Conservation (phyloP, 2,329 filamentous ascomycete genomes). For the Aureobasidium sp. region DNA sequence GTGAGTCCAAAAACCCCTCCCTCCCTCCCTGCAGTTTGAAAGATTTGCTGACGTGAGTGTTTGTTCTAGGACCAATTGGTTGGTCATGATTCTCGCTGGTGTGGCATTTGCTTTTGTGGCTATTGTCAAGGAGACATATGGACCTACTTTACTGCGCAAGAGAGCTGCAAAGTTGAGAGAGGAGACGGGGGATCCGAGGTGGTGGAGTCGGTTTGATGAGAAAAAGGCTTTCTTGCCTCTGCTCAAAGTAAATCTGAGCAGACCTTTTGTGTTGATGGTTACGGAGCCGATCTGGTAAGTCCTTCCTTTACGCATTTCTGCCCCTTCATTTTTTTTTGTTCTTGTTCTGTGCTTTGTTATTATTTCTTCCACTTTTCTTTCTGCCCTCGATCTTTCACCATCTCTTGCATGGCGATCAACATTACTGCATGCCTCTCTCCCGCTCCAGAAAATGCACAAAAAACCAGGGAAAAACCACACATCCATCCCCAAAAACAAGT, state of each 20-base stretch:
- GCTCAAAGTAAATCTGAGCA: slow-evolving; percentile 64
- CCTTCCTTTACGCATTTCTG: too few relatives aligned
- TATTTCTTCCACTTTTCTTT: too few relatives aligned
- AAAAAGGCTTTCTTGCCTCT: slow-evolving; percentile 55
- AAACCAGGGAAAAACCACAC: too few relatives aligned
- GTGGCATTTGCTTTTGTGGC: slow-evolving; percentile 51
- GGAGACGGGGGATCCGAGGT: slow-evolving; percentile 60
- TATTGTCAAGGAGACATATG: slow-evolving; percentile 65
- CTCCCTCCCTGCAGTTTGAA: too few relatives aligned
- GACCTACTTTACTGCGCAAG: slow-evolving; percentile 57
- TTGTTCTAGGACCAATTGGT: slow-evolving; percentile 17
- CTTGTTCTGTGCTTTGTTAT: too few relatives aligned
- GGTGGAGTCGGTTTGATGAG: slow-evolving; percentile 75
- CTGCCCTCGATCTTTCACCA: too few relatives aligned
- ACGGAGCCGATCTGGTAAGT: slow-evolving; percentile 76
- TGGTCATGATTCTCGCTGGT: slow-evolving; percentile 63
- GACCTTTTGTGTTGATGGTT: slow-evolving; percentile 67
- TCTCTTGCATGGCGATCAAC: too few relatives aligned
- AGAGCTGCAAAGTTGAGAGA: slow-evolving; percentile 57
- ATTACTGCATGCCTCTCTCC: too few relatives aligned
- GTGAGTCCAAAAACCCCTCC: slow-evolving; percentile 54
- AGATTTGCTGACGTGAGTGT: slow-evolving; percentile 13
- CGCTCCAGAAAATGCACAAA: too few relatives aligned
- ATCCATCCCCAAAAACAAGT: too few relatives aligned
- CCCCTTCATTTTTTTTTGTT: too few relatives aligned